Percentiles rank a stretch among this genome's conserved stretches.
Evolutionary conservation across 768 basidiomycete species (phyloP).

Genomic region (Boletus sp.): DNA sequence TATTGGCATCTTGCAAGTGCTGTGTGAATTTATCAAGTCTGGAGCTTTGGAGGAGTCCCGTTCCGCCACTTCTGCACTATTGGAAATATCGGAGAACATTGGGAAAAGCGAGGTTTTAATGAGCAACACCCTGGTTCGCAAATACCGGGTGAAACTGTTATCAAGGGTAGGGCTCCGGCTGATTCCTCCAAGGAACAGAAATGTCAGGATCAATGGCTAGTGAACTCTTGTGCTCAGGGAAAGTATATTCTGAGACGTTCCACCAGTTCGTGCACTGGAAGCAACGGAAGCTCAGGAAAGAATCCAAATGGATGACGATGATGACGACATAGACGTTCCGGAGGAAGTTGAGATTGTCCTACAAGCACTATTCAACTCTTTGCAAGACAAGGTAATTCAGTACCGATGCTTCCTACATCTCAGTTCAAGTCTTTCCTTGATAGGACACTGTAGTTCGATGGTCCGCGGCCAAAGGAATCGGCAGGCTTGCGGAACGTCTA

Average conservation of each 20-base stretch:
- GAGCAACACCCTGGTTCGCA: constrained; percentile 66
- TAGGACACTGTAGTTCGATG: constrained; percentile 95
- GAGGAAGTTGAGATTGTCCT: constrained; percentile 75
- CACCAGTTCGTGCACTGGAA: constrained; percentile 27
- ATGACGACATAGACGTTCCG: constrained; percentile 63
- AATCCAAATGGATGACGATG: constrained; percentile 21
- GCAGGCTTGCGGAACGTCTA: constrained; percentile 79
- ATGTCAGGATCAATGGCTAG: constrained; percentile 43
- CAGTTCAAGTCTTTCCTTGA: neutral
- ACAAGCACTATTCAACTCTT: constrained; percentile 64
- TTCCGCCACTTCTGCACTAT: constrained; percentile 41
- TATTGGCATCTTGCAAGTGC: constrained; percentile 64
- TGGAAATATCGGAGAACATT: constrained; percentile 45
- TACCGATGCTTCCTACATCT: neutral
- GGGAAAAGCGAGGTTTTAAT: constrained; percentile 40
- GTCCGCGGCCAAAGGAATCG: constrained; percentile 90
- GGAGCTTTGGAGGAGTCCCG: constrained; percentile 55
- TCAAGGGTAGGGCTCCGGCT: constrained; percentile 63
- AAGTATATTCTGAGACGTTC: constrained; percentile 22
- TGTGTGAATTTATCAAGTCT: constrained; percentile 70
- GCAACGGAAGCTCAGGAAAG: constrained; percentile 7
- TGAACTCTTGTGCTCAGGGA: constrained; percentile 20
- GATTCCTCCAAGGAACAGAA: constrained; percentile 47
- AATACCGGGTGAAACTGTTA: constrained; percentile 63
- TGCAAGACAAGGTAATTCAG: constrained; percentile 78